Evolutionary conservation across 129 eudicot genomes (phyloP).

Genomic region (Pittosporum tobira): DNA sequence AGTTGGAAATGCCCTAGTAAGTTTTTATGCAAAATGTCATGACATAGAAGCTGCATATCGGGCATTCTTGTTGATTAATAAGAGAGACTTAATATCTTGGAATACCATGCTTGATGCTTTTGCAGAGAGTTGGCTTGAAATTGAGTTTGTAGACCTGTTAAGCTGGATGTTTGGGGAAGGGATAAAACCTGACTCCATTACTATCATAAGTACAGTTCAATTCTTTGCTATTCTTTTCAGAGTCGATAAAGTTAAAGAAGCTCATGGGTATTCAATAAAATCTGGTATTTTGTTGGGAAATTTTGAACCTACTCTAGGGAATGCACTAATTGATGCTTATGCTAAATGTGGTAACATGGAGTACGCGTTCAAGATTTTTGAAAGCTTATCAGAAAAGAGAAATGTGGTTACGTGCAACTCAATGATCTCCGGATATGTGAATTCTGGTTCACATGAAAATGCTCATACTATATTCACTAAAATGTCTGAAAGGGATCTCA

Average conservation of each 20-base stretch:
- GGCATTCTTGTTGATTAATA: slow-evolving; percentile 29
- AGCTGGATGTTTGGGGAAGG: slow-evolving; percentile 44
- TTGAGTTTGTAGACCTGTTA: slow-evolving; percentile 32
- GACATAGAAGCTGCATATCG: slow-evolving; percentile 35
- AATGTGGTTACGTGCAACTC: slow-evolving; percentile 62
- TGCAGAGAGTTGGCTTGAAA: slow-evolving; percentile 26
- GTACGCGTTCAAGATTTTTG: slow-evolving; percentile 50
- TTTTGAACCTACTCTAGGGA: slow-evolving; percentile 47
- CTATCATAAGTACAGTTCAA: slow-evolving; percentile 49
- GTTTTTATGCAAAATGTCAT: slow-evolving; percentile 60
- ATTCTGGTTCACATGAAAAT: slow-evolving; percentile 28
- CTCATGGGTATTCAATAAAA: slow-evolving; percentile 58
- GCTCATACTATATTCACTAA: slow-evolving; percentile 38
- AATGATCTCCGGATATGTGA: slow-evolving; percentile 49
- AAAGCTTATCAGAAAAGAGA: slow-evolving; percentile 31
- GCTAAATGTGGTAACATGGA: slow-evolving; percentile 58
- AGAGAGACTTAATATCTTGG: slow-evolving; percentile 80
- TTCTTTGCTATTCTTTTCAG: slow-evolving; percentile 28
- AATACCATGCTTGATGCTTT: slow-evolving; percentile 67
- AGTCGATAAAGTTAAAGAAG: slow-evolving; percentile 52
- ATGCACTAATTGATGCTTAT: slow-evolving; percentile 74
- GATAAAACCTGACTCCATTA: slow-evolving; percentile 61
- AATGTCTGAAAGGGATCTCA: slow-evolving; percentile 50
- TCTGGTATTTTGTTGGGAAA: slow-evolving; percentile 19
- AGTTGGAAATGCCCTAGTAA: slow-evolving; percentile 60